A percentile compares a stretch with the other conserved stretches of the same genome.
Evolutionary conservation across 768 basidiomycete genomes (phyloP).

Genomic region (Termitomyces sp.): DNA sequence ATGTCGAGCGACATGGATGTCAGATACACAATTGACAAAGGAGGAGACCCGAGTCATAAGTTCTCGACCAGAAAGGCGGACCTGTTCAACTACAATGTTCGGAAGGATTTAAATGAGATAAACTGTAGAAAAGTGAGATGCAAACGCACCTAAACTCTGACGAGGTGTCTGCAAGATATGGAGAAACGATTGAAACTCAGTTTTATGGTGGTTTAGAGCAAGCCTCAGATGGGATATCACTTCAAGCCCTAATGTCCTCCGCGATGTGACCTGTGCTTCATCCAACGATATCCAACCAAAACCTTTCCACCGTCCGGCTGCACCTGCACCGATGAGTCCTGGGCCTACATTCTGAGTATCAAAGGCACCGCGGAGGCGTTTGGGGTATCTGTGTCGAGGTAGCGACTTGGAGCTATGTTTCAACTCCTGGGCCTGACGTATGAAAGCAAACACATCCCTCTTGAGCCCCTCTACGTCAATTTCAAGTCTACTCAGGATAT

Average conservation of each 20-base stretch:
- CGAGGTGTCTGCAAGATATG: constrained; percentile 26
- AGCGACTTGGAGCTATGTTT: constrained; percentile 29
- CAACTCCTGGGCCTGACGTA: constrained; percentile 57
- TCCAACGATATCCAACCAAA: constrained; percentile 72
- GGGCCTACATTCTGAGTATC: constrained; percentile 61
- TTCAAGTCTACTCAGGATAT: constrained; percentile 67
- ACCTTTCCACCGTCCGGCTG: constrained; percentile 77
- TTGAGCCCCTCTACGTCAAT: constrained; percentile 73
- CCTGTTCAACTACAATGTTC: constrained; percentile 29
- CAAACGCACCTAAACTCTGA: constrained; percentile 32
- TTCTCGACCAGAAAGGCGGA: constrained; percentile 39
- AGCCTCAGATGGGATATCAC: constrained; percentile 49
- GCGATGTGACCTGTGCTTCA: constrained; percentile 43
- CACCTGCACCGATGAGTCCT: constrained; percentile 75
- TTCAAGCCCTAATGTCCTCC: constrained; percentile 43
- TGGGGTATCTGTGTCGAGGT: constrained; percentile 28
- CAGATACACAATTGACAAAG: constrained; percentile 54
- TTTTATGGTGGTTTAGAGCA: constrained; percentile 43
- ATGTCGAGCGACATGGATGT: constrained; percentile 75
- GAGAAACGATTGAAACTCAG: constrained; percentile 35
- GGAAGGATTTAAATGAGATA: not conserved
- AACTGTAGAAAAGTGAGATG: not conserved
- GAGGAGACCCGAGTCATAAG: constrained; percentile 51
- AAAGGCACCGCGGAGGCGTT: constrained; percentile 60
- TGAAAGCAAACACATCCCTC: constrained; percentile 62